A percentile compares a stretch with the other conserved stretches of the same genome.
phyloP scores from a whole-genome alignment of 768 basidiomycete species.

The Tylopilus cervinicoccineus region DNA sequence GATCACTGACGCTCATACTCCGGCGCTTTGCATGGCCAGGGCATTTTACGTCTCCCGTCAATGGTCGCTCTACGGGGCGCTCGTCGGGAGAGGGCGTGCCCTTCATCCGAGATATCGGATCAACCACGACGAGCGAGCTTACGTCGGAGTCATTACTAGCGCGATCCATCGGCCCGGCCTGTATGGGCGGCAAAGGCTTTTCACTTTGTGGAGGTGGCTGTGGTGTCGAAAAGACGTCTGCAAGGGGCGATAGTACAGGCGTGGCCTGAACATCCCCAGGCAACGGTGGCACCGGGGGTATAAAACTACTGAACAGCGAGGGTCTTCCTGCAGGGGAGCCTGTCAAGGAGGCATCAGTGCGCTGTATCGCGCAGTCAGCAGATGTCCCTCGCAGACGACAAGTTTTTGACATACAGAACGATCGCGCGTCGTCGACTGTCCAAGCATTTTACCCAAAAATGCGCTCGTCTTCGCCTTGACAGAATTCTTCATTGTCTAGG shows the following conservation, averaged over 20 bases:
- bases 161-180: constrained; percentile 30
- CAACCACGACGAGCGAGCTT: constrained; percentile 54
- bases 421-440: constrained; percentile 60
- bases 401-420: constrained; percentile 50
- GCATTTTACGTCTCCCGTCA: constrained; percentile 25
- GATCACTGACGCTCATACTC: constrained; percentile 71
- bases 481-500: constrained; percentile 47
- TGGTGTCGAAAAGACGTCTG: constrained; percentile 47
- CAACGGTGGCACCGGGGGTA: constrained; percentile 44
- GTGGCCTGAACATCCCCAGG: constrained; percentile 41
- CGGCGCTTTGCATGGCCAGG: constrained; percentile 47
- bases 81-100: constrained; percentile 30
- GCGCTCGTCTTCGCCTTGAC: constrained; percentile 78
- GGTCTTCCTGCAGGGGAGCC: constrained; percentile 23
- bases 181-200: constrained; percentile 67
- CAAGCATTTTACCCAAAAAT: constrained; percentile 76
- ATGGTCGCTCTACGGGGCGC: constrained; percentile 24
- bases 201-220: constrained; percentile 34
- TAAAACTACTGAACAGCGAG: constrained; percentile 35
- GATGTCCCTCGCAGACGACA: constrained; percentile 4
- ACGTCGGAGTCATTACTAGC: constrained; percentile 46
- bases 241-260: constrained; percentile 41
- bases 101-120: constrained; percentile 41
- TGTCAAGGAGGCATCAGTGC: constrained; percentile 46
- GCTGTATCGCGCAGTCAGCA: constrained; percentile 36